Evolutionary conservation across 371 early-diverging fungal genomes (phyloP).

Genomic region (Rhizopus sp.): DNA sequence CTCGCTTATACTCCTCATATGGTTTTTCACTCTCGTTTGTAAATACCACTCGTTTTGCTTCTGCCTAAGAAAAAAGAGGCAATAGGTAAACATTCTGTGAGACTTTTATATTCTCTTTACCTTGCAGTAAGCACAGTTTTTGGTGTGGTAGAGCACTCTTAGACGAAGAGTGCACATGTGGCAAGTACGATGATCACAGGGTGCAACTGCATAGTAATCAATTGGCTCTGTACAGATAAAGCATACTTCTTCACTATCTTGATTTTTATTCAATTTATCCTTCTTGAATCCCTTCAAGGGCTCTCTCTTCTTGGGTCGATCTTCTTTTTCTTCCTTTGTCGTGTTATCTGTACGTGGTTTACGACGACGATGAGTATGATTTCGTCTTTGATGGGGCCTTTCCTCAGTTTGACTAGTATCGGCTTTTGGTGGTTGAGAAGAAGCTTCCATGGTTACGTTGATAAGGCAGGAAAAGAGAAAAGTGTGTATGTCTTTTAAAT

Average conservation of each 20-base stretch:
- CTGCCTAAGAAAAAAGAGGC: constrained; percentile 5
- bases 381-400: neutral
- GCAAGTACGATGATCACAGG: constrained; percentile 92
- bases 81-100: neutral
- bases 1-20: constrained; percentile 56
- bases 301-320: neutral
- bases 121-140: constrained; percentile 92
- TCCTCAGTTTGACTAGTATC: too few relatives aligned
- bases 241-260: constrained; percentile 64
- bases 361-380: neutral
- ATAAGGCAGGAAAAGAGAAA: too few relatives aligned
- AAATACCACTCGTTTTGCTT: constrained; percentile 38
- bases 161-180: constrained; percentile 88
- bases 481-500: neutral
- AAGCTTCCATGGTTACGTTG: neutral
- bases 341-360: neutral
- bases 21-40: constrained; percentile 63
- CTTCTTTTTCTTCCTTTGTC: neutral
- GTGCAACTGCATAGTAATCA: constrained; percentile 78
- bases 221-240: constrained; percentile 92
- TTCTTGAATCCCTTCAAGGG: constrained; percentile 13
- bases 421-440: neutral
- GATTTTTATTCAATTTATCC: constrained; percentile 5
- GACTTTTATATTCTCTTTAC: constrained; percentile 34
- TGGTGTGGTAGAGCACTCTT: constrained; percentile 84